Conservation (phyloP, 2,329 filamentous ascomycete species). For the Fusarium sp. region DNA sequence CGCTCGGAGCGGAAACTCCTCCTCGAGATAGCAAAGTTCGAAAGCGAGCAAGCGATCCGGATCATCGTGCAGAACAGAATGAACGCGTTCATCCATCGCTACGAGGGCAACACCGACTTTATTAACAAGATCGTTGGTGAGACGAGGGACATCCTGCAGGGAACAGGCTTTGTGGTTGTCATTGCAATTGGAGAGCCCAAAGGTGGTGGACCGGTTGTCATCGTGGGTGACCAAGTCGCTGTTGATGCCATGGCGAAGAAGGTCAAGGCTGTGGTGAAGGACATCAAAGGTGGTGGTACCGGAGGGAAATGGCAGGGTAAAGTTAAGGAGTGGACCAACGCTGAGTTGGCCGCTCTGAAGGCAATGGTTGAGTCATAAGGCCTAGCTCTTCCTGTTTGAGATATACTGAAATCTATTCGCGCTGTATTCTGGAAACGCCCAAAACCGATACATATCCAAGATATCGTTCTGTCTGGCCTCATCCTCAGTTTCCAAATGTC, state of each 20-base stretch:
- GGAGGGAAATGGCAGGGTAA: constrained; percentile 51
- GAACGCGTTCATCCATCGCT: constrained; percentile 43
- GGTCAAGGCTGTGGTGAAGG: constrained; percentile 33
- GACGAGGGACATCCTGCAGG: constrained; percentile 38
- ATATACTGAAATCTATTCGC: not conserved
- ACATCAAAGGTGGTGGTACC: constrained; percentile 48
- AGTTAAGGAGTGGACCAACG: constrained; percentile 45
- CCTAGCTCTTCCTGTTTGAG: not conserved
- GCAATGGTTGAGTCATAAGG: constrained; percentile 30
- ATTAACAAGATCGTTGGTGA: constrained; percentile 46
- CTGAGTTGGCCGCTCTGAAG: constrained; percentile 39
- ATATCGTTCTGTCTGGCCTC: not conserved
- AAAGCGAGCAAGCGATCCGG: constrained; percentile 40
- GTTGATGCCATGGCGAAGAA: constrained; percentile 36
- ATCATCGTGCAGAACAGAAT: constrained; percentile 23
- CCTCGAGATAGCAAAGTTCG: constrained; percentile 46
- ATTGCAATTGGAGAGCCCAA: constrained; percentile 46
- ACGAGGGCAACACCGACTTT: constrained; percentile 46
- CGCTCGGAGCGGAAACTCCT: constrained; percentile 46
- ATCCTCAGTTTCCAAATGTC: not conserved
- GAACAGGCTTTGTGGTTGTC: constrained; percentile 31
- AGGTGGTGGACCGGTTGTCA: constrained; percentile 40
- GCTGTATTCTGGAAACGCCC: too few relatives aligned
- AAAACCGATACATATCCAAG: not conserved
- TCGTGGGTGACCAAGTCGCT: constrained; percentile 40